These are phyloP conservation scores for Lanmaoa rubissima DNA, from an alignment of 768 basidiomycete species.

Conservation along the genomic window DNA sequence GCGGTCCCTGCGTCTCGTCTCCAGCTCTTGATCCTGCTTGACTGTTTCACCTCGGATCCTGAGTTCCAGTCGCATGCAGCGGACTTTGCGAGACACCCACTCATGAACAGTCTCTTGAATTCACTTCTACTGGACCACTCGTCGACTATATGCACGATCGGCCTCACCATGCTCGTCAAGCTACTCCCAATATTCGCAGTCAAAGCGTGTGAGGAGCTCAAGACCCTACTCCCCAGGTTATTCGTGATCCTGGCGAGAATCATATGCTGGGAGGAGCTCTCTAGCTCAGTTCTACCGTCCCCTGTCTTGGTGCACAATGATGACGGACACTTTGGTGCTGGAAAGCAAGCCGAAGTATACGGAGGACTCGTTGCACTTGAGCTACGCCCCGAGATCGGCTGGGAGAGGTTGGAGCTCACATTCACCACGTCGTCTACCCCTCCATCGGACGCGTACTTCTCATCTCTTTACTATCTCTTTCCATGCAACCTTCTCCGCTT, in stretches of 20 bases:
- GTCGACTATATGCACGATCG: slow-evolving; percentile 64
- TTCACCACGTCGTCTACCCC: slow-evolving; percentile 58
- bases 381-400: slow-evolving; percentile 56
- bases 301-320: slow-evolving; percentile 38
- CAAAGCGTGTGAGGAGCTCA: slow-evolving; percentile 54
- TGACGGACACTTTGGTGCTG: neutral
- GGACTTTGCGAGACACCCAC: slow-evolving; percentile 56
- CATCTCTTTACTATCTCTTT: slow-evolving; percentile 84
- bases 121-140: slow-evolving; percentile 76
- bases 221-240: slow-evolving; percentile 58
- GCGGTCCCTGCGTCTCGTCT: slow-evolving; percentile 57
- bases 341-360: slow-evolving; percentile 23
- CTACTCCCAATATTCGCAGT: slow-evolving; percentile 74
- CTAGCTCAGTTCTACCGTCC: slow-evolving; percentile 32
- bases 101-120: slow-evolving; percentile 61
- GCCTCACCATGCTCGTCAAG: slow-evolving; percentile 63
- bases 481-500: slow-evolving; percentile 87
- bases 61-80: slow-evolving; percentile 49
- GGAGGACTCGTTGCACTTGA: slow-evolving; percentile 39
- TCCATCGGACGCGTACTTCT: slow-evolving; percentile 66
- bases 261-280: slow-evolving; percentile 70
- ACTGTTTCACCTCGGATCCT: slow-evolving; percentile 55
- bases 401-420: slow-evolving; percentile 64
- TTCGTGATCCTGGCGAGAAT: slow-evolving; percentile 67
- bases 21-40: slow-evolving; percentile 67